Evolutionary conservation across 768 basidiomycete genomes (phyloP).

Genomic region (Hericium coralloides): DNA sequence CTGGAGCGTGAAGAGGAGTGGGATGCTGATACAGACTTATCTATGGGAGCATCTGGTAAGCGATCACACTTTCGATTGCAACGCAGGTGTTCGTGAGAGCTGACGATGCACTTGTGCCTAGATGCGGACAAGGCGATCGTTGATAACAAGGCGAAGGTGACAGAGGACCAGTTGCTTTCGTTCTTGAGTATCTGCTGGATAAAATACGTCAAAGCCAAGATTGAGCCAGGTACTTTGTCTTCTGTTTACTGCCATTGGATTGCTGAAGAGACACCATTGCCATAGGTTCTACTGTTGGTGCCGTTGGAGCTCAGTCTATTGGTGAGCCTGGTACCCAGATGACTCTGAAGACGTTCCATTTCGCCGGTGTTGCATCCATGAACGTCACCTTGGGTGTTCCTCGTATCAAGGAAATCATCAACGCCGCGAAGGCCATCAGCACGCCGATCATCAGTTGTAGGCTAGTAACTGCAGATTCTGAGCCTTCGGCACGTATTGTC

Average conservation of each 20-base stretch:
- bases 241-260: neutral
- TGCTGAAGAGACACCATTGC: neutral
- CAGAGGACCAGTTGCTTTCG: constrained; percentile 61
- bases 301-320: constrained; percentile 97
- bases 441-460: constrained; percentile 98
- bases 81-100: neutral
- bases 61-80: neutral
- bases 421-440: constrained; percentile 93
- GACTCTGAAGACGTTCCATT: constrained; percentile 99
- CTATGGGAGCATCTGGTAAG: constrained; percentile 66
- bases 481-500: constrained; percentile 95
- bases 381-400: constrained; percentile 99
- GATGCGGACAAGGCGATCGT: constrained; percentile 65
- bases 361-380: constrained; percentile 99
- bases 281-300: constrained; percentile 92
- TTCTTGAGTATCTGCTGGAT: constrained; percentile 88
- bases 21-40: constrained; percentile 70
- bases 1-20: constrained; percentile 64
- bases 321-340: constrained; percentile 99
- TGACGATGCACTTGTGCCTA: constrained; percentile 16
- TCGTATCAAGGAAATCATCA: constrained; percentile 99
- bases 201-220: constrained; percentile 90
- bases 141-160: constrained; percentile 89
- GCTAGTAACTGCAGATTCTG: constrained; percentile 74
- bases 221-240: constrained; percentile 69